Evolutionary conservation across 495 filamentous ascomycete species (phyloP).

Genomic region (Pyrenula aspistea): DNA sequence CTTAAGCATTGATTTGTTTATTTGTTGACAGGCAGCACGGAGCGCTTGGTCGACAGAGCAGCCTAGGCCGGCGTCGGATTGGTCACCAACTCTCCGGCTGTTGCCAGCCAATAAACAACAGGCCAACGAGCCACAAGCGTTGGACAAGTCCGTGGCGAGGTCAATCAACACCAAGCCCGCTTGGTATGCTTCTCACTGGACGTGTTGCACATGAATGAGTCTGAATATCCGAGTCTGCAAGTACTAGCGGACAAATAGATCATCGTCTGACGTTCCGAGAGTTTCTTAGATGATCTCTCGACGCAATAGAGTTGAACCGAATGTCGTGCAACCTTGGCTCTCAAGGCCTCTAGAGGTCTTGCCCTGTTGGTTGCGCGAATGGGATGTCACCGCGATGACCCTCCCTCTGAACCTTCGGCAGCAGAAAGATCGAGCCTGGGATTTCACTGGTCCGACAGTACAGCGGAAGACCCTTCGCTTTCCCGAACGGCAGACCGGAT

Average conservation of each 20-base stretch:
- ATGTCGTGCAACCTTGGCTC: not conserved
- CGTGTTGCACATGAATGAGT: no score
- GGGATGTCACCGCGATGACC: not conserved
- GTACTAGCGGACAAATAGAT: not conserved
- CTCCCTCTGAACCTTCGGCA: not conserved
- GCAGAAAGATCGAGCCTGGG: not conserved
- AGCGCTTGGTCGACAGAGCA: not conserved
- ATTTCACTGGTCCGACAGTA: not conserved
- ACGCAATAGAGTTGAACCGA: not conserved
- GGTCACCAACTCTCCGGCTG: no score
- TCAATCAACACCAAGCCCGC: no score
- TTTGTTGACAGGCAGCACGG: not conserved
- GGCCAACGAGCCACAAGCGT: not conserved
- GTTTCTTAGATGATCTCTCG: not conserved
- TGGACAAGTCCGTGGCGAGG: no score
- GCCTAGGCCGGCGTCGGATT: not conserved
- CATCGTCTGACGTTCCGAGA: not conserved
- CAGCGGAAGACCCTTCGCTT: not conserved
- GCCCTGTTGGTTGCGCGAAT: not conserved
- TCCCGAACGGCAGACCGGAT: not conserved
- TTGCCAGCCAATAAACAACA: no score
- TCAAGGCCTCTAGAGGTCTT: not conserved
- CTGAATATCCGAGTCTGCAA: not conserved
- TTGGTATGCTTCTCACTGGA: no score
- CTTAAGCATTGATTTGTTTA: not conserved